Evolutionary conservation across 148 eudicot species (phyloP).

Genomic region (Silene uniflora): DNA sequence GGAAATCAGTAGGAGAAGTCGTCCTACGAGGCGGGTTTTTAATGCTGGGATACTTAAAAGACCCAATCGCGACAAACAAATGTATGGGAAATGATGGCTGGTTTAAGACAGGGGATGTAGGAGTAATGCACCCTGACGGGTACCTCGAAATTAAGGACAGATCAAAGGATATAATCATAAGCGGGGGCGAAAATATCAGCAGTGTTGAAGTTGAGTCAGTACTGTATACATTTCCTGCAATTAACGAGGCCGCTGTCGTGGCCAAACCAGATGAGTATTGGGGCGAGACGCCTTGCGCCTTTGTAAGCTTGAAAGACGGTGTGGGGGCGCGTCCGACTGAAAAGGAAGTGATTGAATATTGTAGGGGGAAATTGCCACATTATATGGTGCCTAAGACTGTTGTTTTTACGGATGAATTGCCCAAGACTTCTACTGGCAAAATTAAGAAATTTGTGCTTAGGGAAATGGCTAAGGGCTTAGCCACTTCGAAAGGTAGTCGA

Average conservation of each 20-base stretch:
- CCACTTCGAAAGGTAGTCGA: conserved; percentile 17
- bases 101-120: conserved; percentile 49
- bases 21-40: conserved; percentile 34
- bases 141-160: conserved; percentile 51
- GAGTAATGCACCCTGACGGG: conserved; percentile 48
- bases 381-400: conserved; percentile 58
- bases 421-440: conserved; percentile 58
- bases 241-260: conserved; percentile 51
- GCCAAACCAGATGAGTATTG: conserved; percentile 47
- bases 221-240: conserved; percentile 27
- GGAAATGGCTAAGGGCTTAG: conserved; percentile 39
- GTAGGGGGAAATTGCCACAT: conserved; percentile 43
- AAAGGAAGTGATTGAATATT: conserved; percentile 38
- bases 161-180: conserved; percentile 41
- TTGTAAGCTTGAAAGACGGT: conserved; percentile 36
- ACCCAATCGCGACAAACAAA: conserved; percentile 27
- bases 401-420: conserved; percentile 44
- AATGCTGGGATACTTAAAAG: conserved; percentile 52
- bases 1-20: conserved; percentile 38
- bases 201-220: conserved; percentile 48
- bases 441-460: conserved; percentile 45
- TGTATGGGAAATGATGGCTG: conserved; percentile 39
- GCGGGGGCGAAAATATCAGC: conserved; percentile 49
- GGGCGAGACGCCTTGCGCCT: conserved; percentile 66
- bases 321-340: conserved; percentile 15